Percentiles rank a stretch among this genome's conserved stretches.
Conservation (phyloP, 495 filamentous ascomycete species). For the Talaromyces wortmannii region DNA sequence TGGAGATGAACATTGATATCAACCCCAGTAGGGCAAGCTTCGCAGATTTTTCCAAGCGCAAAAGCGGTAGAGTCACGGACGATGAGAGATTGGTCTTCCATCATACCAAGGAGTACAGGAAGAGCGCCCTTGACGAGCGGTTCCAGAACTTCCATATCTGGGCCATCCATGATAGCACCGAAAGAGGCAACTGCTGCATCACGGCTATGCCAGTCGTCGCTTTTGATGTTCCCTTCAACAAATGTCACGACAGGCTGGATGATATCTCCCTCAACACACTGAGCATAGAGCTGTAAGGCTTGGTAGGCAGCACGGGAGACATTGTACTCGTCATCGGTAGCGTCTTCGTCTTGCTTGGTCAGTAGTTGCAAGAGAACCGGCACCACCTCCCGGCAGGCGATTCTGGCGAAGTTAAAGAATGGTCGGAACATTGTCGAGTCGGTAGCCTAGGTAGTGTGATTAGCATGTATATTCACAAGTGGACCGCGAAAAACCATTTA, state of each 20-base stretch:
- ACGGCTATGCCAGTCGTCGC: constrained; percentile 84
- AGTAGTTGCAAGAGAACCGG: constrained; percentile 84
- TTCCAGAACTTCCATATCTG: constrained; percentile 79
- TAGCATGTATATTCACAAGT: no score
- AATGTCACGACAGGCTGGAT: constrained; percentile 80
- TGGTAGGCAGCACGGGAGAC: constrained; percentile 92
- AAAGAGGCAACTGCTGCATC: constrained; percentile 98
- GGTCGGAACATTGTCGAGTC: constrained; percentile 47
- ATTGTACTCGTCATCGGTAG: constrained; percentile 94
- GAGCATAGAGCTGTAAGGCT: constrained; percentile 89
- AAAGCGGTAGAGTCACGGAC: constrained; percentile 98
- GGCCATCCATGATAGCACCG: constrained; percentile 97
- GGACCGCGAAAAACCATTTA: constrained; percentile 1
- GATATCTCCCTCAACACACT: constrained; percentile 75
- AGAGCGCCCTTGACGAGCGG: constrained; percentile 93
- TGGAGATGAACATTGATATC: constrained; percentile 77
- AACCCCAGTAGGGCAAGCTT: constrained; percentile 80
- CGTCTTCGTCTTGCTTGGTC: constrained; percentile 96
- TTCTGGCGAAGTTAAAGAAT: constrained; percentile 84
- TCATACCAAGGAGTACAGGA: constrained; percentile 86
- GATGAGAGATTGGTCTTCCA: constrained; percentile 81
- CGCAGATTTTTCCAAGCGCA: constrained; percentile 91
- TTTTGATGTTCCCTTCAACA: constrained; percentile 83
- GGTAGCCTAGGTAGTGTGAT: not conserved
- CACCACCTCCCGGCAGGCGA: constrained; percentile 86